These are phyloP conservation scores for Escovopsis sp. DNA, from an alignment of 2,329 filamentous ascomycete genomes.

Conservation along the genomic window DNA sequence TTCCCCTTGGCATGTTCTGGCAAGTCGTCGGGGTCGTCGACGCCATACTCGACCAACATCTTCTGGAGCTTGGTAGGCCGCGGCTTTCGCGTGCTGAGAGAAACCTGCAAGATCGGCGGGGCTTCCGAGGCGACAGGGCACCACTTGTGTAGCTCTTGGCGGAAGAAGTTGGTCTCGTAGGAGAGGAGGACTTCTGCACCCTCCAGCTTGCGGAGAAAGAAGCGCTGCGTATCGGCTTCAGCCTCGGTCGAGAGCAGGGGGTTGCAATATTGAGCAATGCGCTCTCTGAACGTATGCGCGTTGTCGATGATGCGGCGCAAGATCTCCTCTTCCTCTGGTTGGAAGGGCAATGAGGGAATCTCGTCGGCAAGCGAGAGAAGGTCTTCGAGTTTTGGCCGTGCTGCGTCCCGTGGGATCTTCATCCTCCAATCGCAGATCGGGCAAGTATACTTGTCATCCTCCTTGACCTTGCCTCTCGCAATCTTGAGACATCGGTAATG, in stretches of 20 bases:
- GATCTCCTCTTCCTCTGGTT: slow-evolving; percentile 84
- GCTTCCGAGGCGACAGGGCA: slow-evolving; percentile 75
- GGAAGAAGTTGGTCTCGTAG: slow-evolving; percentile 94
- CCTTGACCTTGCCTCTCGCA: slow-evolving; percentile 91
- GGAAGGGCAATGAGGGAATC: slow-evolving; percentile 68
- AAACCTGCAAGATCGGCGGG: slow-evolving; percentile 73
- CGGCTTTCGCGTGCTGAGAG: slow-evolving; percentile 85
- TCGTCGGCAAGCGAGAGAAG: slow-evolving; percentile 73
- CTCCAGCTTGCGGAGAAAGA: slow-evolving; percentile 93
- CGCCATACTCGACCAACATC: slow-evolving; percentile 73
- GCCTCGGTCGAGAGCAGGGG: slow-evolving; percentile 66
- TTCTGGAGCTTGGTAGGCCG: slow-evolving; percentile 95
- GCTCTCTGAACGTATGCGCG: slow-evolving; percentile 69
- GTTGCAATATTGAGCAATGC: slow-evolving; percentile 67
- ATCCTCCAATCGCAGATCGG: slow-evolving; percentile 96
- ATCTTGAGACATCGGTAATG: slow-evolving; percentile 98
- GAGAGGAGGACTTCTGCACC: slow-evolving; percentile 86
- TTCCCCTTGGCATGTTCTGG: slow-evolving; percentile 72
- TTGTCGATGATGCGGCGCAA: slow-evolving; percentile 76
- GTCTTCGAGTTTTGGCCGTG: slow-evolving; percentile 87
- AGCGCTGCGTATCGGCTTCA: slow-evolving; percentile 78
- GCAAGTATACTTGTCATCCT: slow-evolving; percentile 96
- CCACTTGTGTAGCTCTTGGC: slow-evolving; percentile 90
- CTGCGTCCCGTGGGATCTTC: slow-evolving; percentile 91
- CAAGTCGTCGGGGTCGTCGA: slow-evolving; percentile 80